Base-by-base conservation (phyloP, 2,329 filamentous ascomycete genomes). In the Diaporthe ilicicola region DNA sequence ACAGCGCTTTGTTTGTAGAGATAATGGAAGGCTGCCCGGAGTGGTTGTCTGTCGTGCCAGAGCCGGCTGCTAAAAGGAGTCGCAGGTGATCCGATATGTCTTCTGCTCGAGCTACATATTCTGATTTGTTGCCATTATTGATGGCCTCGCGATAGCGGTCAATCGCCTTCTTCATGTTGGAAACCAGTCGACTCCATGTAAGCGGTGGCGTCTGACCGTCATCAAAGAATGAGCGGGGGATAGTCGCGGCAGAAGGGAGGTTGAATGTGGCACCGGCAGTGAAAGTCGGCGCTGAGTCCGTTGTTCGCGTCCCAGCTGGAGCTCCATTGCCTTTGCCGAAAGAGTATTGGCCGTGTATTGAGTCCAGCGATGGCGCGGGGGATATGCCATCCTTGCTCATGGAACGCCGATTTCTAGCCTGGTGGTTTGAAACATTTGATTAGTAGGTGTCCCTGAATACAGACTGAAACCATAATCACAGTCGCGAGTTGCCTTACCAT, bases 1-100 rank as follows among this genome's bases (percentile, higher is more conserved):
- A 98, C 19, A 99, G 85, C 0, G 94, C 93, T 81, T 98, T 98
- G 85, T 99, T 99, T 6, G 94, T 97, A 8, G 95, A 98, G 72
- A 99, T 99, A 77, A 99, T 98, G n/a, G 96, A 98, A 5, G 96
- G 96, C 76, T 98, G 97, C 51, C 96, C 96, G 24, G 96, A 98
- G 80, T 99, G 96, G 78, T 99, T 99, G 82, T 99, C 96, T 0
- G 96, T 99, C 1, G 96, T 99, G 69, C 95, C 94, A 42, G 96
- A 99, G 10, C 95, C 96, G 69, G 96, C 96, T 37, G 95, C 95
- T n/a, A 99, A 89, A 9, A 99, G 89, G 74, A 98, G 87, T 69
- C 96, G 93, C 70, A 99, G 86, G 80, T 99, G 95, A 79, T 99
- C 96, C 6, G 96, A 98, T 66, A 99, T 98, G 79, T 99, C 95